Conservation (phyloP, 495 filamentous ascomycete species). For the Aspergillus asperescens region DNA sequence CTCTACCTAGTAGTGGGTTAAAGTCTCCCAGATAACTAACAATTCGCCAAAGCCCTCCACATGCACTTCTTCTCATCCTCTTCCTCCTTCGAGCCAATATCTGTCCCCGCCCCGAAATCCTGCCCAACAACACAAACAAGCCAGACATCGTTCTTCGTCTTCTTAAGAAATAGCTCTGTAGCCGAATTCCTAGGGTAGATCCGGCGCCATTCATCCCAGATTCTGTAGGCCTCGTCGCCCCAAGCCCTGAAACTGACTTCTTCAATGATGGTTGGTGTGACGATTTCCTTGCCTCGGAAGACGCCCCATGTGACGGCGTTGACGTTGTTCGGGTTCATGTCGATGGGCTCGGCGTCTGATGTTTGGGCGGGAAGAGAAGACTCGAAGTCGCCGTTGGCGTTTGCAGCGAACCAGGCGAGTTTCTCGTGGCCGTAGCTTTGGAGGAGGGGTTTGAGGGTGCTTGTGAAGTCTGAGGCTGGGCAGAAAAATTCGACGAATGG, state of each 20-base stretch:
- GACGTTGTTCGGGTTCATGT: conserved; percentile 52
- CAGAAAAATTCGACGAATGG: conserved; percentile 96
- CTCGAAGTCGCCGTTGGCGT: conserved; percentile 63
- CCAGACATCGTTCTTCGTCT: conserved; percentile 65
- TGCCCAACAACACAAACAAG: conserved; percentile 90
- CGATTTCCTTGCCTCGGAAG: conserved; percentile 94
- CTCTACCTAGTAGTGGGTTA: background rate
- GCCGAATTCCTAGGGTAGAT: conserved; percentile 65
- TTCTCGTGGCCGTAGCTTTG: conserved; percentile 51
- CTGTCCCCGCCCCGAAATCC: conserved; percentile 54
- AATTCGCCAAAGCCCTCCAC: conserved; percentile 38
- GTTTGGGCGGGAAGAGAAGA: conserved; percentile 49
- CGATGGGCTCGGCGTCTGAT: conserved; percentile 30
- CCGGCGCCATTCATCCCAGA: conserved; percentile 89
- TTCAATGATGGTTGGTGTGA: conserved; percentile 96
- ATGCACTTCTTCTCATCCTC: conserved; percentile 41
- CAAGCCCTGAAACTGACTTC: conserved; percentile 91
- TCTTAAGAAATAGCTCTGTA: conserved; percentile 64
- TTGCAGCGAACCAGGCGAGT: conserved; percentile 82
- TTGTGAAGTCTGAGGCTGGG: conserved; percentile 61
- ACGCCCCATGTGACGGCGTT: conserved; percentile 97
- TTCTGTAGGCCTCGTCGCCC: conserved; percentile 92
- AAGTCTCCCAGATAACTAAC: conserved; percentile 22
- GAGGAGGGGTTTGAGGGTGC: conserved; percentile 55
- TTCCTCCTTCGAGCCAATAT: conserved; percentile 39